Evolutionary conservation across 371 early-diverging fungal species (phyloP), one percentile per base, ranked within the genome.

Genomic region (Mucor piriformis): DNA sequence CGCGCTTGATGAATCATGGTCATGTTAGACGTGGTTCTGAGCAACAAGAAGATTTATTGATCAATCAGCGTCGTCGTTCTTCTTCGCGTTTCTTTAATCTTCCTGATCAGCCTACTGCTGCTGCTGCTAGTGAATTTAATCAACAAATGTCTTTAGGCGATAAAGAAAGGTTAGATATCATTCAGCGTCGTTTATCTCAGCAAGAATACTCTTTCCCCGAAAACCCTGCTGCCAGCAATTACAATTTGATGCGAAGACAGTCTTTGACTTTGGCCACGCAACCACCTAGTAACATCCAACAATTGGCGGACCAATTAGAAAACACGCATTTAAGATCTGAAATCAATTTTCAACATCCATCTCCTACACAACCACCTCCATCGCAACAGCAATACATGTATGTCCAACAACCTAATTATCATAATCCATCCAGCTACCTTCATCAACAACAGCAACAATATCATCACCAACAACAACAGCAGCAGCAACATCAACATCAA

Each of bases 241-340:
- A 34, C 6, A 54, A 54, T 57, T 13, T 69, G 15, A 58, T 67
- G 50, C 56, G 73, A 47, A 51, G 73, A 27, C 67, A 62, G n/a
- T 72, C 64, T 11, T 32, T 65, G 18, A 69, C 67, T 3, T 48
- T 57, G 18, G 63, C 57, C 4, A 53, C 69, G 12, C 64, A 61
- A 2, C 40, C 59, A 6, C 62, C 64, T 15, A 53, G 37, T 21
- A 54, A 62, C 44, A 65, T 74, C 18, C 70, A 74, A 25, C 71
- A 74, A 34, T 52, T 70, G 23, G 55, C 71, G 8, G 71, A 70
- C 8, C 74, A 66, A 42, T 42, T 74, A n/a, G 74, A 74, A 47
- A 60, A 59, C 18, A 70, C 67, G 3, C 73, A 71, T 61, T 46
- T 71, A 15, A 58, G 50, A 55, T 43, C 55, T 1, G 57, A 62